Evolutionary conservation across 768 basidiomycete species (phyloP).

Genomic region (Suillus placidus): DNA sequence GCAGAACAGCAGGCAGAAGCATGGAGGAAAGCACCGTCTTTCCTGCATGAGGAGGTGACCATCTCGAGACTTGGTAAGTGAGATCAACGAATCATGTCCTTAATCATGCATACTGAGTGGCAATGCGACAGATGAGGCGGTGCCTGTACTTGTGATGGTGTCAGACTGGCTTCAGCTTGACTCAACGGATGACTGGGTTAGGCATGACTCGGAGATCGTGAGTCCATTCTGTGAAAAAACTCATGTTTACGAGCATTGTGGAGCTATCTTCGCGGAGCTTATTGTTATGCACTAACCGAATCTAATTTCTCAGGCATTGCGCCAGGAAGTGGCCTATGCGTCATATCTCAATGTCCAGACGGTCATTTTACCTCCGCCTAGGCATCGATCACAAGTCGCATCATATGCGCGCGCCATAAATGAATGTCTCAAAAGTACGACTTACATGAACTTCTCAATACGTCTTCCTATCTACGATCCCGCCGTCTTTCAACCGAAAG

Average conservation of each 20-base stretch:
- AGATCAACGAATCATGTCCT: slow-evolving; percentile 28
- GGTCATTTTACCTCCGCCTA: slow-evolving; percentile 87
- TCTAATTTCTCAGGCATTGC: slow-evolving; percentile 64
- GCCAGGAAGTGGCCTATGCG: slow-evolving; percentile 91
- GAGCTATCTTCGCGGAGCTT: slow-evolving; percentile 13
- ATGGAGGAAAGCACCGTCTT: slow-evolving; percentile 85
- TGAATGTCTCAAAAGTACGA: slow-evolving; percentile 67
- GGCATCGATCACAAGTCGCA: slow-evolving; percentile 78
- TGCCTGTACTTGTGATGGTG: slow-evolving; percentile 70
- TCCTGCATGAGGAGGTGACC: slow-evolving; percentile 83
- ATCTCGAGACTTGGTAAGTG: slow-evolving; percentile 71
- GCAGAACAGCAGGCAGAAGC: slow-evolving; percentile 73
- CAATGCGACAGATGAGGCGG: slow-evolving; percentile 64
- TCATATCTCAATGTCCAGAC: slow-evolving; percentile 87
- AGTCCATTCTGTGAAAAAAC: slow-evolving; percentile 32
- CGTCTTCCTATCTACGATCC: slow-evolving; percentile 84
- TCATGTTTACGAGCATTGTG: background rate
- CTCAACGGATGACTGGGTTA: slow-evolving; percentile 88
- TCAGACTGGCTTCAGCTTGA: slow-evolving; percentile 98
- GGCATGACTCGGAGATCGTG: slow-evolving; percentile 95
- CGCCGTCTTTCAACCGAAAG: slow-evolving; percentile 50
- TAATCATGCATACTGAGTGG: slow-evolving; percentile 19
- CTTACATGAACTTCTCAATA: slow-evolving; percentile 80
- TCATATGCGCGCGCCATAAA: slow-evolving; percentile 93
- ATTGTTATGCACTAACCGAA: slow-evolving; percentile 12